These are phyloP conservation scores for Quillaja saponaria DNA, from an alignment of 306 rosid genomes.

Conservation along the genomic window DNA sequence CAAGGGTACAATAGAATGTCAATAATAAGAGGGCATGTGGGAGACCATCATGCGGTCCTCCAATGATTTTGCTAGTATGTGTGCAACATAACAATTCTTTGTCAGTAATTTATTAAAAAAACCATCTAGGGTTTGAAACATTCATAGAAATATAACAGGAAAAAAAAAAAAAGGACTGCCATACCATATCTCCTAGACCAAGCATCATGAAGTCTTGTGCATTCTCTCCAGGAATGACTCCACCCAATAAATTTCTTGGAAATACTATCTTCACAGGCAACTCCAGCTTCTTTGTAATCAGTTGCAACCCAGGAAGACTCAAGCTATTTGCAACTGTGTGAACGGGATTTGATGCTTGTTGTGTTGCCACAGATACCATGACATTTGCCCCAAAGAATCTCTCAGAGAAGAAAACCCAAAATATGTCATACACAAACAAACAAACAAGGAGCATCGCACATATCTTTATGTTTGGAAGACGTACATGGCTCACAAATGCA, in stretches of 20 bases:
- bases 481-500: slow-evolving; percentile 97
- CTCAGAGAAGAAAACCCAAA: slow-evolving; percentile 98
- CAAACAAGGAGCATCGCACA: slow-evolving; percentile 96
- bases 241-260: slow-evolving; percentile 84
- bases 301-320: slow-evolving; percentile 91
- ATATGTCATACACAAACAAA: slow-evolving; percentile 86
- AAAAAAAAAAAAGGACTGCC: slow-evolving; percentile 25
- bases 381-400: slow-evolving; percentile 96
- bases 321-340: slow-evolving; percentile 95
- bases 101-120: slow-evolving; percentile 15
- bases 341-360: slow-evolving; percentile 92
- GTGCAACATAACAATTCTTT: slow-evolving; percentile 19
- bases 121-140: slow-evolving; percentile 10
- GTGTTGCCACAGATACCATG: slow-evolving; percentile 98
- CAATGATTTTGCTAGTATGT: background rate
- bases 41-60: no score
- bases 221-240: slow-evolving; percentile 70
- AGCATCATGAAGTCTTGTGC: slow-evolving; percentile 96
- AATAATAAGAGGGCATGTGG: no score
- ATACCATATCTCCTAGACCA: slow-evolving; percentile 98
- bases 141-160: background rate
- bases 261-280: slow-evolving; percentile 97
- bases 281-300: slow-evolving; percentile 93
- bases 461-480: slow-evolving; percentile 88
- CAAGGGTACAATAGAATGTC: background rate